Conservation (phyloP, 306 rosid genomes). For the Heteromeles arbutifolia region DNA sequence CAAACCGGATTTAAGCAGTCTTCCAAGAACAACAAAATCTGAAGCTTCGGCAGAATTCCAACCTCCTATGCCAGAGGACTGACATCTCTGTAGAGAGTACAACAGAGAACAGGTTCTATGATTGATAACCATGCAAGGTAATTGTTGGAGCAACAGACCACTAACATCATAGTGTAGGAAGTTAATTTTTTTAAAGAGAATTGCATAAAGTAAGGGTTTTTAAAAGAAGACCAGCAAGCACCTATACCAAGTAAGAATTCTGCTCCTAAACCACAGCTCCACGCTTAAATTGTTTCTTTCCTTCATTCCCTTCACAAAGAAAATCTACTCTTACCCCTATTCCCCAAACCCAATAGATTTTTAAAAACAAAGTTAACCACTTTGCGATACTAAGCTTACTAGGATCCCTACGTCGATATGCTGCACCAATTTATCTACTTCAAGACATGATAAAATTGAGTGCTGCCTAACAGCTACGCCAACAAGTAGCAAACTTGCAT, state of each 20-base stretch:
- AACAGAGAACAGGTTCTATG: constrained; percentile 13
- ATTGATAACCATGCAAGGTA: constrained; percentile 6
- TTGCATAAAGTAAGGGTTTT: background rate
- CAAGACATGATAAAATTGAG: background rate
- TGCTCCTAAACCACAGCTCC: background rate
- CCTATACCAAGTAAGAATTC: background rate
- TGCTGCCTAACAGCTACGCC: background rate
- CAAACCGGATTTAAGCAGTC: constrained; percentile 40
- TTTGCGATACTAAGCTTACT: background rate
- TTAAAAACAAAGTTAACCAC: background rate
- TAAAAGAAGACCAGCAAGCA: background rate
- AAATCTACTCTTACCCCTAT: background rate
- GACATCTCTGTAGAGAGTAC: constrained; percentile 52
- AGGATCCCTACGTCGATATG: background rate
- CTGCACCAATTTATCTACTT: background rate
- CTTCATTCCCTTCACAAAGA: background rate
- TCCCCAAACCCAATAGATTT: background rate
- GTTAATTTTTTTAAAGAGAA: background rate
- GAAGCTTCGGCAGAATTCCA: constrained; percentile 44
- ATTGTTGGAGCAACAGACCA: background rate
- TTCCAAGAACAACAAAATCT: constrained; percentile 37
- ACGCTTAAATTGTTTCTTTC: background rate
- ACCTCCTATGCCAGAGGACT: constrained; percentile 40
- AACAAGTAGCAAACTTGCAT: background rate
- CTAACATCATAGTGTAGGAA: background rate